Evolutionary conservation across 129 eudicot species (phyloP), one percentile per base, ranked within the genome.

Genomic region (Ambrosia trifida): DNA sequence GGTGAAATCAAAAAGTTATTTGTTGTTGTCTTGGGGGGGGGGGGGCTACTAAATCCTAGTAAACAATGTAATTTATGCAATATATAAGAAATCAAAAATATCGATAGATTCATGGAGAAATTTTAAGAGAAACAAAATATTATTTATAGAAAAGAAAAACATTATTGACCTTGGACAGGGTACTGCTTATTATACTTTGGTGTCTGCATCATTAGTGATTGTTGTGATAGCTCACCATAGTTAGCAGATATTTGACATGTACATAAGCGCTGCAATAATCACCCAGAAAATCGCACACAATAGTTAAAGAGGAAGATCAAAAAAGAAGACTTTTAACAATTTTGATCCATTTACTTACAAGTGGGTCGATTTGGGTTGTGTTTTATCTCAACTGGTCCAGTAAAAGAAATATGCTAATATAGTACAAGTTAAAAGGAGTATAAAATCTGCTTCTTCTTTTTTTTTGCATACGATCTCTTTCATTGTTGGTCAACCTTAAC

Each of bases 161-260:
- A 66, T 76, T 18, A 33, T 43, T 60, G 73, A 75, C 98, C 96
- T 81, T 87, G 87, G 54, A 70, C 3, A 40, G 58, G 75, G 82
- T 93, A 93, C 19, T 70, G 83, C 66, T 89, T 89, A 54, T 84
- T 86, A 59, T 81, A 75, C 72, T 72, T 76, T 11, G 86, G 85
- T 45, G 88, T 70, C 32, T 78, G 67, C 16, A 74, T 75, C 67
- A 76, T 64, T 50, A 84, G 17, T 28, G 81, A 77, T 17, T 89
- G 85, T 64, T 82, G 80, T 5, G 77, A 56, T 44, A 83, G 19
- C 17, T 83, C 88, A 46, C 72, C 63, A 11, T 70, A 68, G 69
- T 71, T 79, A 51, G 47, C 81, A 57, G 70, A 79, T 68, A 70
- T 83, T 73, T 74, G 84, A 57, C 85, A 92, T 76, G 83, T 78